A percentile compares a stretch with the other conserved stretches of the same genome.
Evolutionary conservation across 1,139 yeast genomes (phyloP).

Genomic region (Kazachstania sp.): DNA sequence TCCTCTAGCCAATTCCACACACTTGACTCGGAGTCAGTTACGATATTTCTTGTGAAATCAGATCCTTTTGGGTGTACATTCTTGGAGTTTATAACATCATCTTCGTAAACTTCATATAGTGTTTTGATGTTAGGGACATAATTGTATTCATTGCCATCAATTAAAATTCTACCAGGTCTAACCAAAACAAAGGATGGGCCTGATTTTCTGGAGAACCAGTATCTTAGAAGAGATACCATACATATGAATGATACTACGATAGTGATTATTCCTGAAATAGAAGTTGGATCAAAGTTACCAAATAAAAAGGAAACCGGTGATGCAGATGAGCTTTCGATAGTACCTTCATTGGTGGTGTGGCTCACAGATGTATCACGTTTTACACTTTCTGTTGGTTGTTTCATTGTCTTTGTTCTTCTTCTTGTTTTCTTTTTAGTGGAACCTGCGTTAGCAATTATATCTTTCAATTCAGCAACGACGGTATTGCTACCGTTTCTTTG

Average conservation of each 20-base stretch:
- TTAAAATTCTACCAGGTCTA: constrained; percentile 22
- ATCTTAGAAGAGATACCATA: constrained; percentile 11
- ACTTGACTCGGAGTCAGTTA: constrained; percentile 46
- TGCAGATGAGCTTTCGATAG: constrained; percentile 5
- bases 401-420: constrained; percentile 13
- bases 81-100: constrained; percentile 28
- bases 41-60: constrained; percentile 11
- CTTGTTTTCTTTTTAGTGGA: constrained; percentile 30
- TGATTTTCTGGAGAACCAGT: constrained; percentile 12
- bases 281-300: constrained; percentile 18
- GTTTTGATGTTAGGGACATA: constrained; percentile 42
- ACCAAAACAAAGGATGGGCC: constrained; percentile 14
- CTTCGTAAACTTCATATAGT: constrained; percentile 35
- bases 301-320: constrained; percentile 6
- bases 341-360: not conserved
- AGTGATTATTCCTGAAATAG: constrained; percentile 14
- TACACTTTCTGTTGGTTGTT: not conserved
- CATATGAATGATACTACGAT: constrained; percentile 8
- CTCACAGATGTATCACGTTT: not conserved
- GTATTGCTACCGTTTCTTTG: constrained; percentile 64
- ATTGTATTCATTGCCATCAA: constrained; percentile 39
- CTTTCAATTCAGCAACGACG: constrained; percentile 51
- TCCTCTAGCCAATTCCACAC: constrained; percentile 79
- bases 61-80: constrained; percentile 16
- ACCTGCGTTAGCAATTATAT: constrained; percentile 33